Evolutionary conservation across 352 stramenopile species (phyloP), one percentile per base, ranked within the genome.

Genomic region (Pythium phragmitis): DNA sequence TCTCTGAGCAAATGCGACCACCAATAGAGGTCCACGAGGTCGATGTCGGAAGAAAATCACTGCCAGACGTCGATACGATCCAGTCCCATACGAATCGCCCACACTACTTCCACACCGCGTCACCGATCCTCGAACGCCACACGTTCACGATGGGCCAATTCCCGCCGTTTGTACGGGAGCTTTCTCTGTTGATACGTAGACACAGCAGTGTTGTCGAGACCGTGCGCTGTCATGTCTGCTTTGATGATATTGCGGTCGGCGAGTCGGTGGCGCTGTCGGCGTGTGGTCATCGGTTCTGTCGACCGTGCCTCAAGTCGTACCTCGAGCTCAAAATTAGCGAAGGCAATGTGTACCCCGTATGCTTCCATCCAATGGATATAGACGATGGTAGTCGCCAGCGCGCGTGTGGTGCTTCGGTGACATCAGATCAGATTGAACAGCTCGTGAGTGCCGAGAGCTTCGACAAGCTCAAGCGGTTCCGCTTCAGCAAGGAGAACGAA

Each of bases 161-260:
- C 26, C 26, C 26, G 26, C 26, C 26, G 26, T 30, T 30, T 30
- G 26, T 30, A 30, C 0, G 26, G 26, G 26, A 30, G 26, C 26
- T 30, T 5, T 30, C 26, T 3, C 26, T 30, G 26, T 5, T 30
- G 26, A 30, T 30, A 30, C 26, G 26, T 30, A 30, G 26, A 30
- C 26, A 30, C 26, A 30, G 26, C 26, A 30, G 26, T 2, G 26
- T 30, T 30, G 4, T 30, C 26, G 75, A 89, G 56, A 89, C 79
- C 9, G 87, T 86, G 47, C 68, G 85, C 54, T 92, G 83, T 53
- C 83, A 89, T 51, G 90, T 92, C 55, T 92, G 83, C 72, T 88
- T 79, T 46, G 83, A 92, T 49, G 79, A 86, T 52, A 59, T 69
- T 9, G 63, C 77, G n/a, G 50, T 87, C 14, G 62, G 62, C 11